These are phyloP conservation scores for Epichloe uncinata DNA, from an alignment of 2,329 filamentous ascomycete species.

Conservation along the genomic window DNA sequence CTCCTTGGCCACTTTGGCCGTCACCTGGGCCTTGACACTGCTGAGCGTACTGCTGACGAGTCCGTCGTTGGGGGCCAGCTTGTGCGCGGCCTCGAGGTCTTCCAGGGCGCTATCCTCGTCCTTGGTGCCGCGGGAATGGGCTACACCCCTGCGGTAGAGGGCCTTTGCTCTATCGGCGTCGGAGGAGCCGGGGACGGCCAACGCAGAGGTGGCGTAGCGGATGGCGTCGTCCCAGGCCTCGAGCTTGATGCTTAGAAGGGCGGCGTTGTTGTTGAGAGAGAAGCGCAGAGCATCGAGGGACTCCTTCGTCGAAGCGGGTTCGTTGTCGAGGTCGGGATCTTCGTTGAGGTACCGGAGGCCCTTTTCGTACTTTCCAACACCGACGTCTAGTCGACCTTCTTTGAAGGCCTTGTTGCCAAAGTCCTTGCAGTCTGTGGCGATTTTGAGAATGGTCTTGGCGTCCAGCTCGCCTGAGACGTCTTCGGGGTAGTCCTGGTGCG, in stretches of 20 bases:
- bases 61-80: conserved; percentile 60
- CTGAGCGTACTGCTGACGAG: conserved; percentile 63
- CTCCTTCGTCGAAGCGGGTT: conserved; percentile 51
- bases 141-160: conserved; percentile 67
- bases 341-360: conserved; percentile 80
- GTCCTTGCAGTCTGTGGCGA: conserved; percentile 75
- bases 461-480: conserved; percentile 55
- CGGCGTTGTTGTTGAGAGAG: conserved; percentile 76
- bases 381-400: conserved; percentile 52
- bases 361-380: conserved; percentile 89
- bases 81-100: conserved; percentile 63
- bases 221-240: conserved; percentile 56
- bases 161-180: conserved; percentile 82
- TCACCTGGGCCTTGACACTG: conserved; percentile 60
- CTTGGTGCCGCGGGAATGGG: conserved; percentile 55
- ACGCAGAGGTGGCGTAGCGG: conserved; percentile 57
- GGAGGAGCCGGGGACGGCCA: conserved; percentile 50
- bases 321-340: conserved; percentile 61
- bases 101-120: conserved; percentile 71
- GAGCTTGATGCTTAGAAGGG: conserved; percentile 75
- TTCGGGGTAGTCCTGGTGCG: conserved; percentile 92
- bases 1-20: conserved; percentile 69
- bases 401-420: conserved; percentile 93
- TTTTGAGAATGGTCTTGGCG: conserved; percentile 57
- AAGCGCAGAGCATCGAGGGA: conserved; percentile 66